Evolutionary conservation across 768 basidiomycete species (phyloP).

Genomic region (Suillus alpinus): DNA sequence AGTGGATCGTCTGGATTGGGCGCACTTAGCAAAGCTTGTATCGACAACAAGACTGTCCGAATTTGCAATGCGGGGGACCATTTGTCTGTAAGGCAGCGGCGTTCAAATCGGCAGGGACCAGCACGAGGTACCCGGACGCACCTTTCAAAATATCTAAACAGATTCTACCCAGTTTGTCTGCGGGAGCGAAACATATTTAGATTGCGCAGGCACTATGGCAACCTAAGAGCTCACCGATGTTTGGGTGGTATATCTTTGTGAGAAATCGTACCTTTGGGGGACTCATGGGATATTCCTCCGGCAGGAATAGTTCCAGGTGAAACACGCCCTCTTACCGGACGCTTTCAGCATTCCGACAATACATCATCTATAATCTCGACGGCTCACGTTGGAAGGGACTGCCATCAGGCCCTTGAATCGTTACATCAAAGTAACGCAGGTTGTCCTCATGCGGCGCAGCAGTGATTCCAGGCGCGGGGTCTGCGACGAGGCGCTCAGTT

Average conservation of each 20-base stretch:
- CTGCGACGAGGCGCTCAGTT: constrained; percentile 93
- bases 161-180: constrained; percentile 98
- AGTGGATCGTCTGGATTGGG: constrained; percentile 97
- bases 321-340: constrained; percentile 74
- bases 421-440: constrained; percentile 97
- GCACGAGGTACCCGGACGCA: constrained; percentile 27
- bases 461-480: constrained; percentile 97
- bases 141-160: constrained; percentile 98
- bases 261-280: constrained; percentile 98
- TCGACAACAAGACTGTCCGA: constrained; percentile 92
- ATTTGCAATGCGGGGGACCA: constrained; percentile 99
- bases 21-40: constrained; percentile 94
- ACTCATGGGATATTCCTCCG: constrained; percentile 99
- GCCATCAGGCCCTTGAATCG: constrained; percentile 90
- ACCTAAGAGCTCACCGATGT: constrained; percentile 74
- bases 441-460: constrained; percentile 96
- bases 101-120: not conserved
- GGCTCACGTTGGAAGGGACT: constrained; percentile 86
- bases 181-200: not conserved
- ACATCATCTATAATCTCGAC: constrained; percentile 14
- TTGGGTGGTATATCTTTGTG: constrained; percentile 98
- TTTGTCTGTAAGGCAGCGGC: constrained; percentile 62
- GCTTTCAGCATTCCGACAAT: constrained; percentile 7
- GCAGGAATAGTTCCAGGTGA: constrained; percentile 95
- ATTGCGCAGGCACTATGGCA: constrained; percentile 5